A percentile compares a stretch with the other conserved stretches of the same genome.
Conservation (phyloP, 2,329 filamentous ascomycete species). For the Beauveria varroae region DNA sequence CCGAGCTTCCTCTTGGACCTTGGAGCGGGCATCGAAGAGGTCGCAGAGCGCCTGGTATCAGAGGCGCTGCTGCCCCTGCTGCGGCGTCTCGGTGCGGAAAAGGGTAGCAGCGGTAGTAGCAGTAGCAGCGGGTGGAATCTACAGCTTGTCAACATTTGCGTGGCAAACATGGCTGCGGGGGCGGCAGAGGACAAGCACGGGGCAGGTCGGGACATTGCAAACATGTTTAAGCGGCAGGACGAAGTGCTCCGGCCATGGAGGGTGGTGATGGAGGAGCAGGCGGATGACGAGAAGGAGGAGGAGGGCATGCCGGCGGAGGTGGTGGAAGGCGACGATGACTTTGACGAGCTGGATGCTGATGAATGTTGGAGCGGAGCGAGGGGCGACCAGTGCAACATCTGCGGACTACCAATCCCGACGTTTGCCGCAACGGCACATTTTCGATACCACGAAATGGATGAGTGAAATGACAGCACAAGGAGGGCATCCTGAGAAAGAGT, state of each 20-base stretch:
- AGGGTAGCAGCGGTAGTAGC: conserved; percentile 33
- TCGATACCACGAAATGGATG: conserved; percentile 28
- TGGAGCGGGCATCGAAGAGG: conserved; percentile 45
- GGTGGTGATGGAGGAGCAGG: conserved; percentile 35
- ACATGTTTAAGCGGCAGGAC: conserved; percentile 75
- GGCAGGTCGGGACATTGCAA: conserved; percentile 67
- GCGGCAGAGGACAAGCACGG: conserved; percentile 43
- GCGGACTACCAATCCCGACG: conserved; percentile 44
- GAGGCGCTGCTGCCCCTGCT: conserved; percentile 67
- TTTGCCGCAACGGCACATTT: conserved; percentile 53
- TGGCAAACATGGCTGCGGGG: conserved; percentile 68
- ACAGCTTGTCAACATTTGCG: conserved; percentile 78
- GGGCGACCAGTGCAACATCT: conserved; percentile 35
- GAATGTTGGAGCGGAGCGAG: conserved; percentile 23
- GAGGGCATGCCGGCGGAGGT: conserved; percentile 12
- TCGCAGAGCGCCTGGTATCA: conserved; percentile 61
- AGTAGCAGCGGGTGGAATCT: conserved; percentile 61
- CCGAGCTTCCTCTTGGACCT: conserved; percentile 67
- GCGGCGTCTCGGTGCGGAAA: conserved; percentile 51
- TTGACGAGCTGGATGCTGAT: not conserved
- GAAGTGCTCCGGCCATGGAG: conserved; percentile 60
- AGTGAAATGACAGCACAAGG: not conserved
- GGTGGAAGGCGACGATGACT: conserved; percentile 6
- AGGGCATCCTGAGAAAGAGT: no score
- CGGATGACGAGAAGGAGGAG: conserved; percentile 16